These are phyloP conservation scores for Trametes cingulata DNA, from an alignment of 768 basidiomycete genomes.

Conservation along the genomic window DNA sequence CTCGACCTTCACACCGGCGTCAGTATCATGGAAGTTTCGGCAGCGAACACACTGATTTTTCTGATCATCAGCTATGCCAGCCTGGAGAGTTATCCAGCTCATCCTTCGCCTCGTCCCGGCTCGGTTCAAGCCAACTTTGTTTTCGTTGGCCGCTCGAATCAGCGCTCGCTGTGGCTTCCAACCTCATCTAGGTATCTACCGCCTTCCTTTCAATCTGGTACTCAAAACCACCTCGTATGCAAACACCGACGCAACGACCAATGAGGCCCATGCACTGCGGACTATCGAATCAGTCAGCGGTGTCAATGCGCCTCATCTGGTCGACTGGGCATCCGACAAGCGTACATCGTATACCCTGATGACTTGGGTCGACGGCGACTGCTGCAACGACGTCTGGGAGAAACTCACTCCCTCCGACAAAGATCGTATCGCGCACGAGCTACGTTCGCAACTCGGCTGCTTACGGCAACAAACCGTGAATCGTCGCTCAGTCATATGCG, in stretches of 20 bases:
- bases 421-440: neutral
- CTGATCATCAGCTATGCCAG: too few species aligned
- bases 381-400: conserved; percentile 11
- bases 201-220: neutral
- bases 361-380: conserved; percentile 19
- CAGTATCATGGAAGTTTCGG: too few species aligned
- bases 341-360: conserved; percentile 4
- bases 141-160: neutral
- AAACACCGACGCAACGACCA: neutral
- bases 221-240: neutral
- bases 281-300: neutral
- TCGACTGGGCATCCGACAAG: conserved; percentile 1
- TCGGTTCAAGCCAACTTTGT: neutral
- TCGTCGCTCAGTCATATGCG: neutral
- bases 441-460: neutral
- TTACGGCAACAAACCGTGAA: neutral
- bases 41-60: too few species aligned
- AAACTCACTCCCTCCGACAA: conserved; percentile 13
- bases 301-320: conserved; percentile 6
- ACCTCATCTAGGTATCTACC: neutral
- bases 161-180: neutral
- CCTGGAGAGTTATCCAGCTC: too few species aligned
- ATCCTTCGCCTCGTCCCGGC: neutral
- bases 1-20: too few species aligned
- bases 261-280: neutral